Evolutionary conservation across 495 filamentous ascomycete species (phyloP).

Genomic region (Aspergillus hancockii): DNA sequence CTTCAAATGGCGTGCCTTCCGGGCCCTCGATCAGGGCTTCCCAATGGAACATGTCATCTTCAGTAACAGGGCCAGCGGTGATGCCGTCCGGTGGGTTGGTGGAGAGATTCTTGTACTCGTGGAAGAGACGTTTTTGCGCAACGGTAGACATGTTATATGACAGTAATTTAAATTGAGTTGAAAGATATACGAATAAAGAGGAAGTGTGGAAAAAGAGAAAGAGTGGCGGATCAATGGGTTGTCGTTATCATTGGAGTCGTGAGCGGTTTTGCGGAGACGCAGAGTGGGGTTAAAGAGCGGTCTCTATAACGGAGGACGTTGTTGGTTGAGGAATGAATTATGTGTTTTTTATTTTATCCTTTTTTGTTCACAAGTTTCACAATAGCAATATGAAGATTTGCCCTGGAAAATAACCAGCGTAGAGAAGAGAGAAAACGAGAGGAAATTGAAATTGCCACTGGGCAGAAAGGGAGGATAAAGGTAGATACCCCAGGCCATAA

Average conservation of each 20-base stretch:
- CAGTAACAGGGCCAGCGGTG: slow-evolving; percentile 86
- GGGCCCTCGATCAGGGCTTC: slow-evolving; percentile 96
- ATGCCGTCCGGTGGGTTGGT: slow-evolving; percentile 90
- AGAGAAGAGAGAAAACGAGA: not conserved
- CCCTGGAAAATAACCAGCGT: not conserved
- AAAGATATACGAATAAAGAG: not conserved
- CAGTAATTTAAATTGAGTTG: not conserved
- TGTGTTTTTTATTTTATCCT: not conserved
- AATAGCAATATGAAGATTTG: not conserved
- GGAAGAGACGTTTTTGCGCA: slow-evolving; percentile 89
- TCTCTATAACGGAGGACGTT: not conserved
- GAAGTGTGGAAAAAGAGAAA: not conserved
- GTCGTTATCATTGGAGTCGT: not conserved
- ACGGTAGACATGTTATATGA: slow-evolving; percentile 46
- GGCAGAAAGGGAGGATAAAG: not conserved
- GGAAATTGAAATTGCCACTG: not conserved
- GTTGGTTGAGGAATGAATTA: not conserved
- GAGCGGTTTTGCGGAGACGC: slow-evolving; percentile 6
- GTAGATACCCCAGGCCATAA: slow-evolving; percentile 10
- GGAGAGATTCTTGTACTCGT: slow-evolving; percentile 89
- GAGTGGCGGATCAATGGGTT: slow-evolving; percentile 2
- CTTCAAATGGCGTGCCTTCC: slow-evolving; percentile 92
- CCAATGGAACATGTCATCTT: slow-evolving; percentile 97
- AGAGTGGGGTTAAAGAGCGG: slow-evolving; percentile 10
- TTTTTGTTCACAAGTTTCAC: not conserved